These are phyloP conservation scores for Spirogloea muscicola DNA, from an alignment of 139 green algal genomes.

Conservation along the genomic window DNA sequence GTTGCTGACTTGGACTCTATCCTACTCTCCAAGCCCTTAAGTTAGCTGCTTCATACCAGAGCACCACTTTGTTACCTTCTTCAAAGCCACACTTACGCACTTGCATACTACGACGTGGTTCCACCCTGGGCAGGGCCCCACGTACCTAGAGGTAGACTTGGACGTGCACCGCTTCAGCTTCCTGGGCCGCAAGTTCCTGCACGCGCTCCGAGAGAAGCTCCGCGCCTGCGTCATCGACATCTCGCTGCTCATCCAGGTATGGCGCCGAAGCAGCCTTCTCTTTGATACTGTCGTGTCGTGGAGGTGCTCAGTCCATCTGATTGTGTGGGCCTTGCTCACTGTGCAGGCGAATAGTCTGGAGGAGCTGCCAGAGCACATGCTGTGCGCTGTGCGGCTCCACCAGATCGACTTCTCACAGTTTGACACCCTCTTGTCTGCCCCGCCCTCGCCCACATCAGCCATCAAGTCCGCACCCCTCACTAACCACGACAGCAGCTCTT, in stretches of 20 bases:
- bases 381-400: not conserved
- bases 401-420: too few relatives aligned
- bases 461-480: too few relatives aligned
- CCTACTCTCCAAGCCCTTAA: too few relatives aligned
- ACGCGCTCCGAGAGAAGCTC: conserved; percentile 29
- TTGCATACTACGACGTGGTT: too few relatives aligned
- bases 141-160: conserved; percentile 48
- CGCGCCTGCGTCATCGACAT: conserved; percentile 32
- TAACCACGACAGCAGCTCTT: too few relatives aligned
- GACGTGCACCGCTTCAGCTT: conserved; percentile 44
- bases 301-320: not conserved
- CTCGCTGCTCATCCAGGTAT: conserved; percentile 33
- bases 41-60: too few relatives aligned
- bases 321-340: not conserved
- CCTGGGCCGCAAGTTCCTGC: conserved; percentile 28
- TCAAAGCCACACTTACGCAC: too few relatives aligned
- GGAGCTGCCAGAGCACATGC: not conserved
- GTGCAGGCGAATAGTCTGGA: not conserved
- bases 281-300: not conserved
- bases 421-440: too few relatives aligned
- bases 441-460: too few relatives aligned
- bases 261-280: conserved; percentile 8
- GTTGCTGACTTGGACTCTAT: too few relatives aligned
- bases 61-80: too few relatives aligned
- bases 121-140: conserved; percentile 45